Evolutionary conservation across 805 yeast genomes (phyloP), one percentile per base, ranked within the genome.

Genomic region (Teunomyces lycoperdinae): DNA sequence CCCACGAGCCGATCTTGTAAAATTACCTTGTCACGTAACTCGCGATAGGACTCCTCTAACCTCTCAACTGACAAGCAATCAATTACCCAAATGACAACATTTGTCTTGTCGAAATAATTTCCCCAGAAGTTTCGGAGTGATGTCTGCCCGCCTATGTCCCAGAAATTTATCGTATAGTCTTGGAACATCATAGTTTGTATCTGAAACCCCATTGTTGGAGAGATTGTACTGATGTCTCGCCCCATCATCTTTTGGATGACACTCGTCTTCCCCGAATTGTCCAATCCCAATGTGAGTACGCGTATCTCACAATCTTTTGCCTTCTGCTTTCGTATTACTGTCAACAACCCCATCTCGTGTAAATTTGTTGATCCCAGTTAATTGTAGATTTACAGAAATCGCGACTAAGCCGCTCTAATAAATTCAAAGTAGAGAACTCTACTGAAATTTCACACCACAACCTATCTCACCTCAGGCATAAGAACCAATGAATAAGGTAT

Each of bases 181-280:
- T 64, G 51, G 52, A 71, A 66, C 0, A 63, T 58, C 1, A 87
- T 58, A 1, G 91, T 81, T 43, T 80, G 77, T 52, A 91, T 92
- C 56, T 82, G 85, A 66, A 91, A 92, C 11, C 98, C 98, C 76
- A 91, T 78, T 0, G 98, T 91, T 0, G 98, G 97, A 8, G 88
- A 77, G 5, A 90, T 82, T n/a, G 70, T 70, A 6, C 62, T 57
- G 5, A 77, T 73, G 49, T 81, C 81, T 53, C 76, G 70, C 24
- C 72, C 52, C 66, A 85, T 70, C 11, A 88, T 60, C 14, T 71
- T 61, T 49, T 83, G 82, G 17, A 90, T 84, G 2, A 92, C 78
- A 0, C 97, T 87, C 2, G 97, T 87, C 63, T 91, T 91, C 2
- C 98, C 98, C 0, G 96, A 80, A 63, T 89, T 89, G 61, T 91